These are phyloP conservation scores for Geotrichum phurueaensis DNA, from an alignment of 1,139 yeast genomes.

Conservation along the genomic window DNA sequence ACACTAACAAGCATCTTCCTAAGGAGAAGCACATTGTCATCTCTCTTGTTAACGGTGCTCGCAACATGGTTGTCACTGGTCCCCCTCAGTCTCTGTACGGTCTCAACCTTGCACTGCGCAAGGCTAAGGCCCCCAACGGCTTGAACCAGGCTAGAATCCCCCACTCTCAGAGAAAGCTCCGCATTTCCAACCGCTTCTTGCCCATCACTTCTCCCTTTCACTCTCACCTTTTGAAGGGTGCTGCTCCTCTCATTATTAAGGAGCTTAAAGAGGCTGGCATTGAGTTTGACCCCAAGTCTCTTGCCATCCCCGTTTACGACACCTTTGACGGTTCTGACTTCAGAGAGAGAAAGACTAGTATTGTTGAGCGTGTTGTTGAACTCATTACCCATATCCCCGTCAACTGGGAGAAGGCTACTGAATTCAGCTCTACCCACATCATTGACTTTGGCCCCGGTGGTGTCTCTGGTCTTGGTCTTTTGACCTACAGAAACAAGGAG, in stretches of 20 bases:
- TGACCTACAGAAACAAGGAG: conserved; percentile 95
- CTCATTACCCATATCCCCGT: conserved; percentile 87
- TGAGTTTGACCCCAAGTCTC: conserved; percentile 48
- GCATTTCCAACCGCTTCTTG: conserved; percentile 86
- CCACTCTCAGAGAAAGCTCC: conserved; percentile 83
- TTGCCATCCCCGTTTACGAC: conserved; percentile 85
- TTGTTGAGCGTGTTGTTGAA: conserved; percentile 62
- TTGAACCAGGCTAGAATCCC: conserved; percentile 94
- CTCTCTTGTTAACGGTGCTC: conserved; percentile 90
- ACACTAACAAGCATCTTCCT: conserved; percentile 91
- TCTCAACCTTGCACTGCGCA: conserved; percentile 83
- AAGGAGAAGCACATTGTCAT: conserved; percentile 83
- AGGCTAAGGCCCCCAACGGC: conserved; percentile 91
- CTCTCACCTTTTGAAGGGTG: conserved; percentile 72
- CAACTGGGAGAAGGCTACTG: conserved; percentile 88
- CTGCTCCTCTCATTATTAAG: conserved; percentile 57
- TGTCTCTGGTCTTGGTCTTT: conserved; percentile 88
- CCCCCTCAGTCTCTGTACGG: conserved; percentile 99
- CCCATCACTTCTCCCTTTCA: conserved; percentile 98
- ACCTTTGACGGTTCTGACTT: conserved; percentile 81
- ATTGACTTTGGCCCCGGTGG: conserved; percentile 99
- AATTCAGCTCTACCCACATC: conserved; percentile 76
- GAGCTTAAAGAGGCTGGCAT: conserved; percentile 59
- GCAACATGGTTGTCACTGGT: conserved; percentile 92
- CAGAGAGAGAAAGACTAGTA: conserved; percentile 47